Percentiles rank a stretch among this genome's conserved stretches.
phyloP scores from a whole-genome alignment of 164 flowering plant genomes.

The Dillenia suffruticosa region DNA sequence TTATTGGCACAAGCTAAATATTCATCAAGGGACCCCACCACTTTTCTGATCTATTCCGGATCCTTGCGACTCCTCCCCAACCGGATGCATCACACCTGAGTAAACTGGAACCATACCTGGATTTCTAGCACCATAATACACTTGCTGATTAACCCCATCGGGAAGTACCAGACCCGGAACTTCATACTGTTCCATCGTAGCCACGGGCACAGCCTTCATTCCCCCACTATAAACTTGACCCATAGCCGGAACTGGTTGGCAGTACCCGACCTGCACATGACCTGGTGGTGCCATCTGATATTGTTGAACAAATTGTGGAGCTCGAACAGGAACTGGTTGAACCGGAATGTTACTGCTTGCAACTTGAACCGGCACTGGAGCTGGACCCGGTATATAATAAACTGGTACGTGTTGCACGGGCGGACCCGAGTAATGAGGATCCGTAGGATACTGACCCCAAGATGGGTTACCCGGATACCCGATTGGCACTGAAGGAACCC shows the following conservation, averaged over 20 bases:
- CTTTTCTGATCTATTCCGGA: slow-evolving; percentile 21
- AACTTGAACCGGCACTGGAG: slow-evolving; percentile 4
- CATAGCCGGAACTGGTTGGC: slow-evolving; percentile 22
- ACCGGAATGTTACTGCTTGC: slow-evolving; percentile 25
- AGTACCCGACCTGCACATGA: slow-evolving; percentile 37
- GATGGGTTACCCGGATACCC: slow-evolving; percentile 28
- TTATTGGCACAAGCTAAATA: too few relatives aligned
- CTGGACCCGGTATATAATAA: slow-evolving; percentile 52
- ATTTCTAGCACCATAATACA: slow-evolving; percentile 42
- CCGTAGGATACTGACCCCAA: slow-evolving; percentile 46
- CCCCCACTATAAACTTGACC: slow-evolving; percentile 47
- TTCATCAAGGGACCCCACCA: slow-evolving; percentile 20
- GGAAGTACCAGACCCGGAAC: slow-evolving; percentile 14
- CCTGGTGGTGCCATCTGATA: slow-evolving; percentile 18
- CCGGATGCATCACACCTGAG: slow-evolving; percentile 30
- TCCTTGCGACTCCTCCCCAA: slow-evolving; percentile 30
- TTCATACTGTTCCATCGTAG: slow-evolving; percentile 19
- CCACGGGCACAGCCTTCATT: slow-evolving; percentile 26
- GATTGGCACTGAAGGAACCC: slow-evolving; percentile 16
- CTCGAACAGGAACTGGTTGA: slow-evolving; percentile 35
- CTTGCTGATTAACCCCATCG: slow-evolving; percentile 35
- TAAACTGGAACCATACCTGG: slow-evolving; percentile 32
- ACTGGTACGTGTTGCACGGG: slow-evolving; percentile 42
- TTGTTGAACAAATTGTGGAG: slow-evolving; percentile 35
- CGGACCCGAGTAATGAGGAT: slow-evolving; percentile 31